Base-by-base conservation (phyloP, 1,139 yeast genomes). In the Geotrichum siamense region DNA sequence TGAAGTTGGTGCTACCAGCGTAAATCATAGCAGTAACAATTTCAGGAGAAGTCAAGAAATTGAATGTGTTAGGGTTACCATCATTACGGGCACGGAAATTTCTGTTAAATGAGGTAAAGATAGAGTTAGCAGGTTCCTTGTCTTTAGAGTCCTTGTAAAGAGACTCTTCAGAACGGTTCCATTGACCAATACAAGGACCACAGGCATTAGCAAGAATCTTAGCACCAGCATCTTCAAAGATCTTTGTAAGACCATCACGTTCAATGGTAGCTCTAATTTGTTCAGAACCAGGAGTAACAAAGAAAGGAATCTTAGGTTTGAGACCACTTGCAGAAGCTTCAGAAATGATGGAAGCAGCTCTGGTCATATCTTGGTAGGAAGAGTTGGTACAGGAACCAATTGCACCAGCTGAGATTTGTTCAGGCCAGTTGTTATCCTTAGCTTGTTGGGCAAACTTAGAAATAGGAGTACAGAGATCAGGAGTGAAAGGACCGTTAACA, bases 161-260 rank as follows among this genome's bases (percentile, higher is more conserved):
- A n/a, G 32, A 47, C 38, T 59, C 58, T 31, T 54, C 58, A 32
- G 60, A 53, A 68, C 98, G 79, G 63, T 87, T 96, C 98, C 98
- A 91, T 71, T 91, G 97, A 43, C 98, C 98, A 59, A 91, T 91
- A 72, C 98, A 91, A 53, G 97, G 98, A 48, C 98, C 98, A 72
- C 98, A 91, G 13, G 98, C 98, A 61, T 91, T 91, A 35, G 97
- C 96, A 53, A 91, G 72, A 15, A 91, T 96, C 44, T 78, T 73
- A 41, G 95, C 97, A 47, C 96, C 96, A 57, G 81, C 82, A 40
- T 79, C 74, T 62, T 81, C 80, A 61, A 91, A 86, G 30, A 82
- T 78, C 35, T 81, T 75, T 46, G 83, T 77, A 53, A 84, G 72
- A 15, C 97, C 97, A 62, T 91, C 97, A 64, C 96, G 79, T 66